Conservation (phyloP, 2,329 filamentous ascomycete genomes). For the Arachnopeziza araneosa region DNA sequence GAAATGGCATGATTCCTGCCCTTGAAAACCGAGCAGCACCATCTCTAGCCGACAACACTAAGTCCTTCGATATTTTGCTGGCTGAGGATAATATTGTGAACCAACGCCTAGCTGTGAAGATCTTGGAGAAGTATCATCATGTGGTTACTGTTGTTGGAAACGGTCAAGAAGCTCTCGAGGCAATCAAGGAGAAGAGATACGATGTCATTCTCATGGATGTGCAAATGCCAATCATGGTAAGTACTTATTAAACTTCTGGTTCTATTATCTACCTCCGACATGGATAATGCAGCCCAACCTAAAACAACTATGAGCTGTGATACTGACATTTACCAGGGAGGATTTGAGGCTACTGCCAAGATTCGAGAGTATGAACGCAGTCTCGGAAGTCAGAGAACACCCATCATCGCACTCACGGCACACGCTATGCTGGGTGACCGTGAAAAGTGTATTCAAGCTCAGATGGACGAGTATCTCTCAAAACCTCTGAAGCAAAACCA, state of each 20-base stretch:
- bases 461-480: constrained; percentile 98
- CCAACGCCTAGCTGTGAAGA: constrained; percentile 92
- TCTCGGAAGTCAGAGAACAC: constrained; percentile 73
- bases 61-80: constrained; percentile 89
- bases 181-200: constrained; percentile 87
- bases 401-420: constrained; percentile 93
- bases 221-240: constrained; percentile 98
- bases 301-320: background rate
- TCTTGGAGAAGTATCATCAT: constrained; percentile 94
- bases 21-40: constrained; percentile 90
- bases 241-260: constrained; percentile 21
- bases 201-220: constrained; percentile 99
- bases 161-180: constrained; percentile 85
- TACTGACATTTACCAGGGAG: constrained; percentile 58
- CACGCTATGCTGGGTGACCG: constrained; percentile 98
- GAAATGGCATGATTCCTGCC: constrained; percentile 93
- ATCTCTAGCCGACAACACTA: constrained; percentile 85
- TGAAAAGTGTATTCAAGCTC: constrained; percentile 95
- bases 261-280: background rate
- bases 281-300: background rate
- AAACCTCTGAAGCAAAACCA: constrained; percentile 96
- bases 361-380: constrained; percentile 92
- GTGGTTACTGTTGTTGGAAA: constrained; percentile 91
- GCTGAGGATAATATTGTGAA: constrained; percentile 98
- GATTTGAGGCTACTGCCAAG: constrained; percentile 94